Evolutionary conservation across 23 red algal genomes (phyloP).

Genomic region (Agarophyton chilense): DNA sequence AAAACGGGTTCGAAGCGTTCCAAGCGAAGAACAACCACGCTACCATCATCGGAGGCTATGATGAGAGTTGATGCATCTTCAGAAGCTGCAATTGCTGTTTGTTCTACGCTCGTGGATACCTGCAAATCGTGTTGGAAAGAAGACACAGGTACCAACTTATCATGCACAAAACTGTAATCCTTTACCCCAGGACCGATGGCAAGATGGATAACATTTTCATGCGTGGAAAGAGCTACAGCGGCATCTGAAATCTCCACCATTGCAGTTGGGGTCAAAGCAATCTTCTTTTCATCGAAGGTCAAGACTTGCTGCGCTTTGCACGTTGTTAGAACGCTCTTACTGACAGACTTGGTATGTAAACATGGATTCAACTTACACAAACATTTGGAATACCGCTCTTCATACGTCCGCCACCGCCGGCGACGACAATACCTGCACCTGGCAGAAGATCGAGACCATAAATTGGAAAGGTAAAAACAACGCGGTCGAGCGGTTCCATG

Average conservation of each 20-base stretch:
- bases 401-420: conserved; percentile 65
- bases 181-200: conserved; percentile 54
- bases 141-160: conserved; percentile 23
- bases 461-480: conserved; percentile 42
- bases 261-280: not conserved
- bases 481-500: conserved; percentile 65
- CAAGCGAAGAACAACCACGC: conserved; percentile 30
- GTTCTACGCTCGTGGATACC: conserved; percentile 42
- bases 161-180: not conserved
- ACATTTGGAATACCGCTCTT: conserved; percentile 68
- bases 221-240: conserved; percentile 37
- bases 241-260: conserved; percentile 41
- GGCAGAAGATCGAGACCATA: conserved; percentile 23
- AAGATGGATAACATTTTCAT: conserved; percentile 37
- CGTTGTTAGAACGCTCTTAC: not conserved
- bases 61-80: conserved; percentile 18
- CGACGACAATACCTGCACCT: conserved; percentile 13
- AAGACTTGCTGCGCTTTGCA: conserved; percentile 28
- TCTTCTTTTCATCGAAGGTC: conserved; percentile 7
- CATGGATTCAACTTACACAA: conserved; percentile 26
- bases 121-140: conserved; percentile 58
- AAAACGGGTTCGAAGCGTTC: conserved; percentile 29
- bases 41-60: conserved; percentile 56
- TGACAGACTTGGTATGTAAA: not conserved
- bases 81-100: conserved; percentile 44